These are phyloP conservation scores for Ophiocordyceps polyrhachis-furcata DNA, from an alignment of 2,329 filamentous ascomycete genomes.

Conservation along the genomic window DNA sequence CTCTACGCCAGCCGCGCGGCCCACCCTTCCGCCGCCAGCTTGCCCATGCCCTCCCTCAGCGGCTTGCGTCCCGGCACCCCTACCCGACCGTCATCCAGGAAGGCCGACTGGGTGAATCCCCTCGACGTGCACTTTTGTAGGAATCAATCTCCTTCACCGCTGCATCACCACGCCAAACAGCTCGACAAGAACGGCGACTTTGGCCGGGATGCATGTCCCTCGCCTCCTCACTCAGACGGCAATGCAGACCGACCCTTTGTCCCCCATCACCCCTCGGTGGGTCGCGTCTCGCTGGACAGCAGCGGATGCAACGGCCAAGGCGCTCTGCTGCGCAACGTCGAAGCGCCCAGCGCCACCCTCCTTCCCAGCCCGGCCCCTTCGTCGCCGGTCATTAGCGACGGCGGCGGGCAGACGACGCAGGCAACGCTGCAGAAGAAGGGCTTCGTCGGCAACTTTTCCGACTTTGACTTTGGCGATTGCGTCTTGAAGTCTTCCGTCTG, in stretches of 20 bases:
- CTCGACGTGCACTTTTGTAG: conserved; percentile 26
- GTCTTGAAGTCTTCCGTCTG: conserved; percentile 5
- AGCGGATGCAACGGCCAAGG: conserved; percentile 7
- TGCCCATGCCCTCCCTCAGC: not conserved
- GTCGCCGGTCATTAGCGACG: conserved; percentile 7
- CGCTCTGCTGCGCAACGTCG: too few species aligned
- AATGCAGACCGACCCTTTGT: conserved; percentile 8
- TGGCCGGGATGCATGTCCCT: conserved; percentile 12
- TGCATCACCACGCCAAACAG: not conserved
- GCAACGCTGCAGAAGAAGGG: conserved; percentile 12
- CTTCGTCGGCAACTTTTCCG: conserved; percentile 18
- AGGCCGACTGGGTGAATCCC: conserved; percentile 25
- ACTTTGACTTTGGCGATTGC: conserved; percentile 18
- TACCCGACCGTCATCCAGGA: conserved; percentile 10
- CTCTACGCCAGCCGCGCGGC: conserved; percentile 11
- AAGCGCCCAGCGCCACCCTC: conserved; percentile 7
- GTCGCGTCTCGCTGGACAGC: conserved; percentile 2
- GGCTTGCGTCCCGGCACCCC: conserved; percentile 11
- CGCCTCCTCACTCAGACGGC: conserved; percentile 18
- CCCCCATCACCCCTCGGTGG: conserved; percentile 2
- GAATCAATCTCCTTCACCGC: conserved; percentile 1
- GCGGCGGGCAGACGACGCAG: conserved; percentile 8
- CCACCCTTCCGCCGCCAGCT: conserved; percentile 1
- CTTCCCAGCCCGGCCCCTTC: conserved; percentile 32
- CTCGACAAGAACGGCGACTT: not conserved